These are phyloP conservation scores for Phytophthora rubi DNA, from an alignment of 352 stramenopile genomes.

Conservation along the genomic window DNA sequence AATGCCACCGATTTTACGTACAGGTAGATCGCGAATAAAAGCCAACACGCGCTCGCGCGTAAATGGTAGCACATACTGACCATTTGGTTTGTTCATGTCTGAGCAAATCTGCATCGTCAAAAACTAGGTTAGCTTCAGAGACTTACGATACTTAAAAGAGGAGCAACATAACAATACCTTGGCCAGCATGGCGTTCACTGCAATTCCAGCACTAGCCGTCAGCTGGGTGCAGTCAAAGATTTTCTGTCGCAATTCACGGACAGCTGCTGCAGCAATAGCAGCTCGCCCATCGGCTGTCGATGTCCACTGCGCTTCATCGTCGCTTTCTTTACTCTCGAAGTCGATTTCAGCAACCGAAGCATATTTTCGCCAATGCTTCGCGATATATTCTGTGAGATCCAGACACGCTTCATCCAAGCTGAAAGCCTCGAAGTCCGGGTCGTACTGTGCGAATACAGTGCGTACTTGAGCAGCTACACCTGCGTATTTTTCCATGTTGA, in stretches of 20 bases:
- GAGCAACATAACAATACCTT: slow-evolving; percentile 67
- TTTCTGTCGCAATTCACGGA: slow-evolving; percentile 83
- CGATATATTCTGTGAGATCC: slow-evolving; percentile 93
- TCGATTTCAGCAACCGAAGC: slow-evolving; percentile 11
- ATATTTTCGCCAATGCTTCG: slow-evolving; percentile 62
- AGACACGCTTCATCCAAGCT: slow-evolving; percentile 96
- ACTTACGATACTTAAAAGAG: neutral
- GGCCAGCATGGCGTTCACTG: slow-evolving; percentile 91
- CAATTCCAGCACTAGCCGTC: slow-evolving; percentile 94
- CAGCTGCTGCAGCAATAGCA: slow-evolving; percentile 60
- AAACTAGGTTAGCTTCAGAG: slow-evolving; percentile 4
- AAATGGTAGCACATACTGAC: slow-evolving; percentile 92
- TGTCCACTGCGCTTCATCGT: slow-evolving; percentile 7
- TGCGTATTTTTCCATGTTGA: slow-evolving; percentile 93
- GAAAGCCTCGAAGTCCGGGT: slow-evolving; percentile 91
- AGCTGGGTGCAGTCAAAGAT: slow-evolving; percentile 91
- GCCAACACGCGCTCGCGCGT: slow-evolving; percentile 70
- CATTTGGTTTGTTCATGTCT: slow-evolving; percentile 97
- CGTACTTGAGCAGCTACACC: slow-evolving; percentile 77
- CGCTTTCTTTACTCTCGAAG: slow-evolving; percentile 19
- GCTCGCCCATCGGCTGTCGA: slow-evolving; percentile 23
- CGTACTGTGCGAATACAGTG: slow-evolving; percentile 92
- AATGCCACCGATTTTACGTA: slow-evolving; percentile 95
- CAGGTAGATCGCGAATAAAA: slow-evolving; percentile 91
- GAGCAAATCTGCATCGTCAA: slow-evolving; percentile 82